Conservation (phyloP, 371 early-diverging fungal genomes). For the Funneliformis caledonium region DNA sequence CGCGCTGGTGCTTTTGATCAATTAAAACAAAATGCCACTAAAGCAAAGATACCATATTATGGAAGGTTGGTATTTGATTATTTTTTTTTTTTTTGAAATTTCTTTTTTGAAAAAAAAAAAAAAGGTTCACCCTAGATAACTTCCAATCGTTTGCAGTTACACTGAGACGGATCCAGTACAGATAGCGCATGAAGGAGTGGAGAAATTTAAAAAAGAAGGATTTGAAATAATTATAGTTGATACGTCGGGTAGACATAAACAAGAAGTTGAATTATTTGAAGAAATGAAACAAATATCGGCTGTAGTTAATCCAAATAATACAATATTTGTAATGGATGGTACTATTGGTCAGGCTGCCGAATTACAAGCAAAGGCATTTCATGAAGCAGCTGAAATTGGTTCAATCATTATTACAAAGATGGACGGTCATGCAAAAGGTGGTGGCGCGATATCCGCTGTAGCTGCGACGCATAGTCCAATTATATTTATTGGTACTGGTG, state of each 20-base stretch:
- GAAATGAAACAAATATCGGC: constrained; percentile 98
- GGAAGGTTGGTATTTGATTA: constrained; percentile 61
- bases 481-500: constrained; percentile 98
- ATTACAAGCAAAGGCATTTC: constrained; percentile 95
- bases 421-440: constrained; percentile 99
- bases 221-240: constrained; percentile 99
- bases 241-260: constrained; percentile 99
- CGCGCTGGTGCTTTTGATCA: constrained; percentile 99
- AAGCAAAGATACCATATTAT: constrained; percentile 98
- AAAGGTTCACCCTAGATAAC: not conserved
- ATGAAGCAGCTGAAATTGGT: constrained; percentile 96
- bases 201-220: constrained; percentile 93
- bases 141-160: constrained; percentile 58
- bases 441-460: constrained; percentile 99
- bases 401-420: constrained; percentile 99
- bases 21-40: constrained; percentile 98
- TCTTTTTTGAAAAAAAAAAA: not conserved
- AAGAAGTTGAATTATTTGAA: constrained; percentile 96
- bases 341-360: constrained; percentile 99
- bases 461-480: constrained; percentile 98
- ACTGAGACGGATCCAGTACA: constrained; percentile 96
- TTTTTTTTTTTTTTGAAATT: not conserved
- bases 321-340: constrained; percentile 99
- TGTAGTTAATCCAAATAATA: constrained; percentile 90
- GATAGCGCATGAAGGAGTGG: constrained; percentile 95